Conservation (phyloP, 2,329 filamentous ascomycete genomes). For the Fusarium xyrophilum region DNA sequence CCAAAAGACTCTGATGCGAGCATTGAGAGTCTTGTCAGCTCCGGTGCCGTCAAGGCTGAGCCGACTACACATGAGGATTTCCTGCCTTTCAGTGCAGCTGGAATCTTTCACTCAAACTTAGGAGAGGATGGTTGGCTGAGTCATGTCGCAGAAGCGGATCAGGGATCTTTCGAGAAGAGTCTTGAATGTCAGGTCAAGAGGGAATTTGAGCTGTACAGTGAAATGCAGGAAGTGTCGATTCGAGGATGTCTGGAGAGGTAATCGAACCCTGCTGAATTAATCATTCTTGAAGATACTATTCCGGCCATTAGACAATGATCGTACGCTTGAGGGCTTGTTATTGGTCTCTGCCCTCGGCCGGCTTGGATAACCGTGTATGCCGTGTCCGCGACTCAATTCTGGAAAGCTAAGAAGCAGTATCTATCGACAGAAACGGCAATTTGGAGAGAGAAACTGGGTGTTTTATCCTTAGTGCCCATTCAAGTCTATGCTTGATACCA, state of each 20-base stretch:
- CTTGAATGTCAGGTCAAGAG: conserved; percentile 4
- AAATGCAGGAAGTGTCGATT: conserved; percentile 6
- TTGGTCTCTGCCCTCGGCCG: not conserved
- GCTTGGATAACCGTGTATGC: not conserved
- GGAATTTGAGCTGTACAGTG: conserved; percentile 11
- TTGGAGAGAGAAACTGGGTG: not conserved
- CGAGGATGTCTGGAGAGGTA: not conserved
- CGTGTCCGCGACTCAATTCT: not conserved
- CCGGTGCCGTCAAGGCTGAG: conserved; percentile 45
- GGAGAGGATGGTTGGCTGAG: not conserved
- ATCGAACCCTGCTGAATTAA: not conserved
- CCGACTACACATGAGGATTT: conserved; percentile 63
- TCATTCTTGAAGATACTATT: not conserved
- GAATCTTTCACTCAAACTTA: conserved; percentile 58
- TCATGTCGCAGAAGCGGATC: not conserved
- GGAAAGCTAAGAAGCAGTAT: not conserved
- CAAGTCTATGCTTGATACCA: not conserved
- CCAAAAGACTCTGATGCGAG: not conserved
- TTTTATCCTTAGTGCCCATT: not conserved
- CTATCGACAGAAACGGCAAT: not conserved
- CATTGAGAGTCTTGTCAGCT: conserved; percentile 45
- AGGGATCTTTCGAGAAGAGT: conserved; percentile 1
- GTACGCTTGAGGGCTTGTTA: not conserved
- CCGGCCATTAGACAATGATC: not conserved
- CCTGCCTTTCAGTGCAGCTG: conserved; percentile 59